Conservation (phyloP, 768 basidiomycete species). For the Leccinellum albellum region DNA sequence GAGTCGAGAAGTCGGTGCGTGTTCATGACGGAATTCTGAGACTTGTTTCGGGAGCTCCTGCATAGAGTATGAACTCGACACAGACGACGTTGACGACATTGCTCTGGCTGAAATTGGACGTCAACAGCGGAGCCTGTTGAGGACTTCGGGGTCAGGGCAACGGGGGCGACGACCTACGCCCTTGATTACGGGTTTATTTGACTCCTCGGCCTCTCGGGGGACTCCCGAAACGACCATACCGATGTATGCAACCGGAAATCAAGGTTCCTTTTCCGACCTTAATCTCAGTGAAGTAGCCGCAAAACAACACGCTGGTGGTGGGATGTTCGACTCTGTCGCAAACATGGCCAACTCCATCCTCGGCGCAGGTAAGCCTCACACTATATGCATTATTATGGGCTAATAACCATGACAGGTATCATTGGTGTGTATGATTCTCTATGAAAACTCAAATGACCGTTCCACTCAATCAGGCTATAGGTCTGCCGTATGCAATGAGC, state of each 20-base stretch:
- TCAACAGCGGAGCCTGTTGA: slow-evolving; percentile 21
- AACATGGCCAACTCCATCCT: slow-evolving; percentile 97
- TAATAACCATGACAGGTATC: slow-evolving; percentile 46
- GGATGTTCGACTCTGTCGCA: slow-evolving; percentile 74
- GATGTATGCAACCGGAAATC: slow-evolving; percentile 35
- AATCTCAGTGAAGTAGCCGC: slow-evolving; percentile 72
- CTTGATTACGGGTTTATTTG: slow-evolving; percentile 74
- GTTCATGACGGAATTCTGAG: slow-evolving; percentile 15
- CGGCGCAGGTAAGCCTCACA: slow-evolving; percentile 66
- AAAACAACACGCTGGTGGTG: slow-evolving; percentile 65
- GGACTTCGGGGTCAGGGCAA: slow-evolving; percentile 31
- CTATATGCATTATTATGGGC: slow-evolving; percentile 9
- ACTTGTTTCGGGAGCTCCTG: slow-evolving; percentile 6
- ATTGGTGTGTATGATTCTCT: slow-evolving; percentile 49
- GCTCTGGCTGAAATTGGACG: slow-evolving; percentile 29
- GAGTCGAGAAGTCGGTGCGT: slow-evolving; percentile 81
- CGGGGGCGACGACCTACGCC: slow-evolving; percentile 61
- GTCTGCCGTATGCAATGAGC: slow-evolving; percentile 89
- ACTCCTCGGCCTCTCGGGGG: slow-evolving; percentile 53
- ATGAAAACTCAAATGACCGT: not conserved
- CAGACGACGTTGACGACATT: slow-evolving; percentile 72
- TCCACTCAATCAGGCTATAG: slow-evolving; percentile 36
- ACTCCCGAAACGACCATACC: slow-evolving; percentile 57
- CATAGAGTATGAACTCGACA: slow-evolving; percentile 79
- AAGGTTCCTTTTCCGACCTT: slow-evolving; percentile 22